A percentile compares a stretch with the other conserved stretches of the same genome.
phyloP scores from a whole-genome alignment of 257 asterid species.

The Solanum piurae region DNA sequence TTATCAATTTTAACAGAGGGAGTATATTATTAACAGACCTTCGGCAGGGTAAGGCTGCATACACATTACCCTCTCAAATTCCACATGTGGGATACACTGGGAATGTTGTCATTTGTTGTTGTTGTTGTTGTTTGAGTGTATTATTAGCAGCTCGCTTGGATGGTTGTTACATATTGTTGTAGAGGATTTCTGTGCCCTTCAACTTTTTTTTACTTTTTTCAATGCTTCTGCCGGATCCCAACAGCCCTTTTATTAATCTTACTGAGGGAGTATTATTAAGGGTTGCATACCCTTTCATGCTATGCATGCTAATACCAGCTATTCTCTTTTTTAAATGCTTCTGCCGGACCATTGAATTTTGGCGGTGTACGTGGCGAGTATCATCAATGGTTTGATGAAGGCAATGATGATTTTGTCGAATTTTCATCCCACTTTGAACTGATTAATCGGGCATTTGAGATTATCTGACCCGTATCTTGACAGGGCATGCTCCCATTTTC shows the following conservation, averaged over 20 bases:
- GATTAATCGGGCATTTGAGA: background rate
- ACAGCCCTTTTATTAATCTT: slow-evolving; percentile 3
- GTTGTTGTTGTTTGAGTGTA: background rate
- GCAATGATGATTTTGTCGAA: background rate
- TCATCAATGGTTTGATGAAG: background rate
- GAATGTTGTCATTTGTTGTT: background rate
- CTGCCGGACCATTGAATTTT: background rate
- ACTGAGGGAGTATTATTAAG: background rate
- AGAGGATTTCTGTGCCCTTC: background rate
- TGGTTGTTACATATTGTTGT: background rate
- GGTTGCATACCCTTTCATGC: background rate
- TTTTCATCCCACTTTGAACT: background rate
- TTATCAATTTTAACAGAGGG: background rate
- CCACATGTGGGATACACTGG: background rate
- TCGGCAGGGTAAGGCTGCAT: background rate
- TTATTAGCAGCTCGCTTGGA: background rate
- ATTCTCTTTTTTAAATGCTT: background rate
- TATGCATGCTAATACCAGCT: background rate
- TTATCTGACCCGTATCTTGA: slow-evolving; percentile 10
- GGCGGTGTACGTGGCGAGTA: background rate
- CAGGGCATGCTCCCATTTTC: slow-evolving; percentile 8
- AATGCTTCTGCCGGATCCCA: background rate
- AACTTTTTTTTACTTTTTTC: background rate
- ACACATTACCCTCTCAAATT: background rate
- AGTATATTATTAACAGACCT: background rate